Conservation (phyloP, 208 protist genomes). For the Acanthamoeba pearcei region DNA sequence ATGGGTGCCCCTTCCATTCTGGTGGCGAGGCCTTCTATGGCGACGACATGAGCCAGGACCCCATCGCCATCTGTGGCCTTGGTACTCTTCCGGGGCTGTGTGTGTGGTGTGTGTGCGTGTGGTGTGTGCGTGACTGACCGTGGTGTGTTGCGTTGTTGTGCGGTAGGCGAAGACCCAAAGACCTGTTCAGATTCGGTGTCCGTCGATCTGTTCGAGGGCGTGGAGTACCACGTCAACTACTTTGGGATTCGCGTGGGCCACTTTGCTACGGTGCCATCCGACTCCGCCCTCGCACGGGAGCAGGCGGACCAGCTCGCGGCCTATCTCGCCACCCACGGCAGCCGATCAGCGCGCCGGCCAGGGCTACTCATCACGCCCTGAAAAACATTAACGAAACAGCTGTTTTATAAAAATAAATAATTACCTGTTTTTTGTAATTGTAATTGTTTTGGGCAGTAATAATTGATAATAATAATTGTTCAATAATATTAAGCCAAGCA, state of each 20-base stretch:
- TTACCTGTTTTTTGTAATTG: too few species aligned
- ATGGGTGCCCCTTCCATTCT: neutral
- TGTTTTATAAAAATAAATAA: too few species aligned
- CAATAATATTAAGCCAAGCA: neutral
- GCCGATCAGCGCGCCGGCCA: too few species aligned
- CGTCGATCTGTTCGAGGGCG: neutral
- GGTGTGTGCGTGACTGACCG: neutral
- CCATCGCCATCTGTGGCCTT: neutral
- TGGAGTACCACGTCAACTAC: neutral
- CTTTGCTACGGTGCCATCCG: neutral
- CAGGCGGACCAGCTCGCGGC: neutral
- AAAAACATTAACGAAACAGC: too few species aligned
- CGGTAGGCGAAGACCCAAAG: neutral
- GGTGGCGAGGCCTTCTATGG: neutral
- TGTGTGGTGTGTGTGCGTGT: too few species aligned
- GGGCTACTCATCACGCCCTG: too few species aligned
- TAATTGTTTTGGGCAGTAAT: too few species aligned
- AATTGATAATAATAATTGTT: too few species aligned
- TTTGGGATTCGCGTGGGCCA: neutral
- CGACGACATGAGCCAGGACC: neutral
- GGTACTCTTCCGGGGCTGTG: neutral
- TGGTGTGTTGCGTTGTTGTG: neutral
- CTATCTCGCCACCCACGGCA: neutral
- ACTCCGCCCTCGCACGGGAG: neutral
- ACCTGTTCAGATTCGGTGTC: neutral